A percentile compares a stretch with the other conserved stretches of the same genome.
phyloP scores from a whole-genome alignment of 2,329 filamentous ascomycete genomes.

The Grosmannia huntii region DNA sequence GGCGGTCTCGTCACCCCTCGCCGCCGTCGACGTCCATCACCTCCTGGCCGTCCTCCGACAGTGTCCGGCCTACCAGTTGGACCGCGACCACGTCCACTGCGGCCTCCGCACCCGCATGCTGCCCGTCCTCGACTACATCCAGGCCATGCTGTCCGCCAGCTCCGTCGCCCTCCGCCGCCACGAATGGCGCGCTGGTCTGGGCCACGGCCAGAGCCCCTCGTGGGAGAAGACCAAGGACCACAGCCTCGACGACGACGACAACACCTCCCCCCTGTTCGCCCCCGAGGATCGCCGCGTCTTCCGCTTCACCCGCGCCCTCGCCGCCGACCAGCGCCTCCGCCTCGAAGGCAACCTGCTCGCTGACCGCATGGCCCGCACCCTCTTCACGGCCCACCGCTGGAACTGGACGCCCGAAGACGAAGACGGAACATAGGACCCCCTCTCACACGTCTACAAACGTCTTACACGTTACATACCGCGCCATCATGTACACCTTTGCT shows the following conservation, averaged over 20 bases:
- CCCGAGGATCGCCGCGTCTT: conserved; percentile 20
- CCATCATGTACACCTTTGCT: no score
- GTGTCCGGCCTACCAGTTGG: conserved; percentile 60
- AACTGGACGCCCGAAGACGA: conserved; percentile 46
- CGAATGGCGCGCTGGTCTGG: conserved; percentile 25
- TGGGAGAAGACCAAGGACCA: background rate
- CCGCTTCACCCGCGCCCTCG: conserved; percentile 36
- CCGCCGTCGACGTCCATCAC: conserved; percentile 42
- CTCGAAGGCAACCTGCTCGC: conserved; percentile 35
- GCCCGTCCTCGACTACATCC: conserved; percentile 52
- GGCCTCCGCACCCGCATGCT: conserved; percentile 53
- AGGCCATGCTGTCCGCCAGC: conserved; percentile 38
- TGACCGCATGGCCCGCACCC: conserved; percentile 34
- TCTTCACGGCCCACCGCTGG: conserved; percentile 46
- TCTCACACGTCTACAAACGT: no score
- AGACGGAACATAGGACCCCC: conserved; percentile 11
- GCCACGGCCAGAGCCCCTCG: background rate
- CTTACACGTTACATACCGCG: no score
- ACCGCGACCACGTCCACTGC: conserved; percentile 61
- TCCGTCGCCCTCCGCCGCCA: conserved; percentile 29
- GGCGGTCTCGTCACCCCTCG: background rate
- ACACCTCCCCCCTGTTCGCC: background rate
- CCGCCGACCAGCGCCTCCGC: conserved; percentile 35
- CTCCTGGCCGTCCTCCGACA: conserved; percentile 50
- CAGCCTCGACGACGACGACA: conserved; percentile 4